A percentile compares a stretch with the other conserved stretches of the same genome.
Evolutionary conservation across 129 eudicot species (phyloP).

Genomic region (Saussurea involucrata): DNA sequence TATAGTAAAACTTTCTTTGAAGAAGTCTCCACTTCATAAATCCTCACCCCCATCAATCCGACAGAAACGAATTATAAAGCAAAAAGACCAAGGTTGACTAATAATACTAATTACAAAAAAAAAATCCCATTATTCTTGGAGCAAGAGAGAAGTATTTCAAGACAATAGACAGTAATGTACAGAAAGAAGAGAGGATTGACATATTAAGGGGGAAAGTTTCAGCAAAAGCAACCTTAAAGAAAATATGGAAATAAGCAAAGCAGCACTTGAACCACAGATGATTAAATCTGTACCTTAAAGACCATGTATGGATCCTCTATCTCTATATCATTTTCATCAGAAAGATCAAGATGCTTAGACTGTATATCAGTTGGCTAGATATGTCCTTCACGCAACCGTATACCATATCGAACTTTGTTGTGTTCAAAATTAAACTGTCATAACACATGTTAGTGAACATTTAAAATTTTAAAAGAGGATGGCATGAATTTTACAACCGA

Average conservation of each 20-base stretch:
- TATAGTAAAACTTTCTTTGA: neutral
- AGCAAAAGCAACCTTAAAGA: neutral
- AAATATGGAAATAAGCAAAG: constrained; percentile 1
- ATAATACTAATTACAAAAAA: no score
- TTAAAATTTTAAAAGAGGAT: neutral
- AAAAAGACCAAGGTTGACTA: neutral
- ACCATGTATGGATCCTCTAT: constrained; percentile 82
- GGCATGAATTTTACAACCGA: neutral
- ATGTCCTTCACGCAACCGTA: constrained; percentile 84
- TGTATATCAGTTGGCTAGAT: constrained; percentile 81
- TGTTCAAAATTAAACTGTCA: constrained; percentile 95
- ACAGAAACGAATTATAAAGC: neutral
- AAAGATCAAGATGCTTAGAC: constrained; percentile 76
- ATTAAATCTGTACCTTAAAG: constrained; percentile 63
- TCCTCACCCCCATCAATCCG: neutral
- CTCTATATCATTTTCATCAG: constrained; percentile 72
- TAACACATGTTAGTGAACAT: constrained; percentile 22
- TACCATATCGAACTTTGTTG: constrained; percentile 84
- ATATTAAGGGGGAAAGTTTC: neutral
- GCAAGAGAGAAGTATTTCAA: no score
- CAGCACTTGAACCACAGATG: neutral
- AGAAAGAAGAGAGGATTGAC: neutral
- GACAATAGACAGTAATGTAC: neutral
- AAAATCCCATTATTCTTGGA: no score
- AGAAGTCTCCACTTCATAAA: neutral